phyloP scores from a whole-genome alignment of 345 rosid species.

The Hibiscus tridactylites region DNA sequence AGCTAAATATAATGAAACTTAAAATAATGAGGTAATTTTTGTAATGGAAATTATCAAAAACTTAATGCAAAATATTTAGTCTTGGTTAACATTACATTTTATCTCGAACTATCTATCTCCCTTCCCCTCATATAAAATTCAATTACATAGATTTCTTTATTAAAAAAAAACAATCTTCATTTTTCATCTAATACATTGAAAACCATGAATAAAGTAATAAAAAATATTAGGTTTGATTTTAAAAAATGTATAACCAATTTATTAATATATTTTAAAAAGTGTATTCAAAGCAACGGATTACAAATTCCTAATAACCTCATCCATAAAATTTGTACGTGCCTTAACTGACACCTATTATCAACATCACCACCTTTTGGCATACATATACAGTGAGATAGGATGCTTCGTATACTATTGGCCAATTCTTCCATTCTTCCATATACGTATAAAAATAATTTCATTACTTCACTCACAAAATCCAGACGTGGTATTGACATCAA shows the following conservation, averaged over 20 bases:
- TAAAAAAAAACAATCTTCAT: no score
- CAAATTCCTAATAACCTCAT: neutral
- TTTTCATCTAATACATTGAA: no score
- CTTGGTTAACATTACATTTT: no score
- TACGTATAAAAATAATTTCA: neutral
- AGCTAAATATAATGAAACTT: no score
- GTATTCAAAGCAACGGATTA: neutral
- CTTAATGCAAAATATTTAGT: no score
- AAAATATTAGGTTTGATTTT: no score
- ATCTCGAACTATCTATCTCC: no score
- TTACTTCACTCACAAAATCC: neutral
- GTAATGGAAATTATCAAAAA: no score
- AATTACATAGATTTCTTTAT: no score
- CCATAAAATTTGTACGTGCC: neutral
- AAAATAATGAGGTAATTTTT: no score
- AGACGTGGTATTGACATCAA: neutral
- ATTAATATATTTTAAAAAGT: neutral
- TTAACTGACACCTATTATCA: neutral
- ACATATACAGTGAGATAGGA: neutral
- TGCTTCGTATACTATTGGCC: neutral
- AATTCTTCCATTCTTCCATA: neutral
- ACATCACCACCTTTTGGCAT: slow-evolving; percentile 6
- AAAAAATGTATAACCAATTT: no score
- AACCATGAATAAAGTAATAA: no score
- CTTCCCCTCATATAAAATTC: neutral